These are phyloP conservation scores for Lepidium aucheri DNA, from an alignment of 345 rosid genomes.

Conservation along the genomic window DNA sequence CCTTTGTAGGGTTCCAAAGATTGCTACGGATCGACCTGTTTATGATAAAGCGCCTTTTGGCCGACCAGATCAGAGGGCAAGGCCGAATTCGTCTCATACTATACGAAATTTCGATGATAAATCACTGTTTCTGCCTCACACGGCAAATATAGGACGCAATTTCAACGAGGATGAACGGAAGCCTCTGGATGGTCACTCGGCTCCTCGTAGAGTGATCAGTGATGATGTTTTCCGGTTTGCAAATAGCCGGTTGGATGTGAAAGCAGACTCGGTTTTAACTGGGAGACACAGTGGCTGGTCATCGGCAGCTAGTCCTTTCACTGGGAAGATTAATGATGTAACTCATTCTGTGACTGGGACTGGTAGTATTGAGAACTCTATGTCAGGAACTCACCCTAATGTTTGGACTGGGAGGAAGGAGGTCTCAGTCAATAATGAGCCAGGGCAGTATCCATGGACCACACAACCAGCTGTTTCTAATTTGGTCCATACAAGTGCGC, in stretches of 20 bases:
- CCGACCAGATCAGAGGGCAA: slow-evolving; percentile 48
- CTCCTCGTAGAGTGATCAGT: slow-evolving; percentile 46
- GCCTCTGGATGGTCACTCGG: slow-evolving; percentile 62
- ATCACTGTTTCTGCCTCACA: slow-evolving; percentile 50
- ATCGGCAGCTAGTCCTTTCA: slow-evolving; percentile 25
- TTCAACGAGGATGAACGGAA: slow-evolving; percentile 83
- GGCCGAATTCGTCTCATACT: slow-evolving; percentile 58
- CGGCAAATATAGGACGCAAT: slow-evolving; percentile 52
- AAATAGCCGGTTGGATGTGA: slow-evolving; percentile 34
- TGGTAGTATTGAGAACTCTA: slow-evolving; percentile 27
- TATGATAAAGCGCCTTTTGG: slow-evolving; percentile 48
- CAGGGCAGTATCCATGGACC: slow-evolving; percentile 40
- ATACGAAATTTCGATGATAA: slow-evolving; percentile 66
- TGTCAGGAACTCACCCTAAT: slow-evolving; percentile 38
- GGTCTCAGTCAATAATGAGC: slow-evolving; percentile 29
- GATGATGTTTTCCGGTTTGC: slow-evolving; percentile 48
- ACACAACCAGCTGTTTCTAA: slow-evolving; percentile 42
- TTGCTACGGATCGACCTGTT: slow-evolving; percentile 46
- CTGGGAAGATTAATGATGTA: slow-evolving; percentile 38
- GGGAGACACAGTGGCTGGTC: slow-evolving; percentile 31
- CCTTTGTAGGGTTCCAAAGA: slow-evolving; percentile 36
- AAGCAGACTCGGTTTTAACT: slow-evolving; percentile 31
- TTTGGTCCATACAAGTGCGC: slow-evolving; percentile 60
- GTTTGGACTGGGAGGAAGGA: slow-evolving; percentile 63
- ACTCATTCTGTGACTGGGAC: slow-evolving; percentile 20